These are phyloP conservation scores for Lichenothelia convexa DNA, from an alignment of 495 filamentous ascomycete species.

Conservation along the genomic window DNA sequence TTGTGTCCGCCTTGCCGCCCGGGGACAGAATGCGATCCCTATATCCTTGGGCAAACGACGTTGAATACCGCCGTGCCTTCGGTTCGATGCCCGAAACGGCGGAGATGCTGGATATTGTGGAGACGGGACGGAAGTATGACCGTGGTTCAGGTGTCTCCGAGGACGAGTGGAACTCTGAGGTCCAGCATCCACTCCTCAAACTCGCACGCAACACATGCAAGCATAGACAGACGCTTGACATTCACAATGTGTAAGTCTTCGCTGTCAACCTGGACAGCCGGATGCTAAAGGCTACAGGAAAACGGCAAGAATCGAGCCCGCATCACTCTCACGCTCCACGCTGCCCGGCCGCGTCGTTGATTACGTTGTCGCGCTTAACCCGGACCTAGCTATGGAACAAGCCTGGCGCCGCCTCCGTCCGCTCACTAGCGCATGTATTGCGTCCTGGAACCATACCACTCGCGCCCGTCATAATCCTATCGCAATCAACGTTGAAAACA, in stretches of 20 bases:
- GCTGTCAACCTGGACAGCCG: neutral
- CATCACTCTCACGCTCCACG: no score
- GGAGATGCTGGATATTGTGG: slow-evolving; percentile 5
- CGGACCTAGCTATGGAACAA: no score
- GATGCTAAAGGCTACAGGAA: slow-evolving; percentile 5
- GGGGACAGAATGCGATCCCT: slow-evolving; percentile 5
- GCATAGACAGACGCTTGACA: slow-evolving; percentile 5
- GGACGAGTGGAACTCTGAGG: slow-evolving; percentile 12
- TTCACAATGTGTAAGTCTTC: slow-evolving; percentile 6
- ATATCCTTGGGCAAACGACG: slow-evolving; percentile 9
- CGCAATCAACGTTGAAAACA: no score
- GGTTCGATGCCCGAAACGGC: slow-evolving; percentile 7
- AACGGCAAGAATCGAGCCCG: no score
- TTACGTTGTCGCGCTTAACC: no score
- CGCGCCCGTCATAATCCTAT: no score
- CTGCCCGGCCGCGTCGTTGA: no score
- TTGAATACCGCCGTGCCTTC: neutral
- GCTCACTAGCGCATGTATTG: no score
- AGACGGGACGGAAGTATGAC: slow-evolving; percentile 7
- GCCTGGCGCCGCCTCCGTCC: no score
- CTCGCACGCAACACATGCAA: slow-evolving; percentile 8
- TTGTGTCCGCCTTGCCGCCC: slow-evolving; percentile 1
- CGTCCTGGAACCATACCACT: no score
- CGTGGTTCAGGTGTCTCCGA: slow-evolving; percentile 7
- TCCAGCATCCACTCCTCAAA: slow-evolving; percentile 11